Evolutionary conservation across 352 stramenopile species (phyloP), one percentile per base, ranked within the genome.

Genomic region (Globisporangium parvum): DNA sequence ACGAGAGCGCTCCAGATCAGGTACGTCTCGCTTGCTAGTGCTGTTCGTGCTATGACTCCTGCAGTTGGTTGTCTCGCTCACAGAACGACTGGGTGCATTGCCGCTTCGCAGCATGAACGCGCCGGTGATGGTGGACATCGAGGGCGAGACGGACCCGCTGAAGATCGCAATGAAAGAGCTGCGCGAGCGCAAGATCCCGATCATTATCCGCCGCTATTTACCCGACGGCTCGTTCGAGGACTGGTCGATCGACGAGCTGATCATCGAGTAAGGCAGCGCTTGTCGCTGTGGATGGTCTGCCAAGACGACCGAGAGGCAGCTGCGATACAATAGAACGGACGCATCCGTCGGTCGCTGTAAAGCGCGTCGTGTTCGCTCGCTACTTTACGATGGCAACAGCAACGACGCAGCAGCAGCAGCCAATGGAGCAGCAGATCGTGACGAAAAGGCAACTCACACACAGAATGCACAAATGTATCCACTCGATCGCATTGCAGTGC

Each of bases 131-230:
- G 93, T 95, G 48, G 79, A 98, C 73, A 91, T 99, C 70, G 92
- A 98, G 59, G 95, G 95, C 59, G 96, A 99, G 83, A 99, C 97
- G 46, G 97, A 99, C 77, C 96, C 97, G 45, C 81, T 99, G 50
- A 98, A 98, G 73, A 99, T 99, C 73, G 97, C 97, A 23, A 97
- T 98, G 85, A 99, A 99, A 77, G 97, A 99, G 81, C 85, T 99
- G 28, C 87, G 93, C 48, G 96, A 99, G 69, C 82, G 96, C 70
- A 99, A 99, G 79, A 99, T 99, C 73, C 97, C 97, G 35, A 98
- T 99, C 69, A 99, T 99, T 70, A 99, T 99, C 70, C 91, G 97
- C 53, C 78, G 97, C 48, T 99, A 99, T 78, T 73, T 99, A 65
- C 97, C 97, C 17, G 97, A 99, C 81, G 95, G 96, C 39, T 98